Base-by-base conservation (phyloP, 2,329 filamentous ascomycete species). In the Claviceps quebecensis region DNA sequence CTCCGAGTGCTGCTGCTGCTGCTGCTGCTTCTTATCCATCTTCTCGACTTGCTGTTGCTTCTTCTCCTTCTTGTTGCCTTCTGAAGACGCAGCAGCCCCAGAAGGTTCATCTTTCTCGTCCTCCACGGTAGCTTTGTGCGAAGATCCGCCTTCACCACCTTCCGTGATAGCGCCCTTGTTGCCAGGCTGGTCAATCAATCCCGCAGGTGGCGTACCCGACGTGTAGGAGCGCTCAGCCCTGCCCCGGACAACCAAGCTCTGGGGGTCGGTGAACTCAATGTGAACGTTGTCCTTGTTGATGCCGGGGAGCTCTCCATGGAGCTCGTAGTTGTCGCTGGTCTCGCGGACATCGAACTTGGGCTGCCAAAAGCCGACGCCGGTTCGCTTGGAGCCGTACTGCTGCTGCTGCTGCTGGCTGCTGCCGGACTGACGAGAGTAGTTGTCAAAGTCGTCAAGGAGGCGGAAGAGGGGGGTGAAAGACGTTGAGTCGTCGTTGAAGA, bases 321-420 rank as follows among this genome's bases (percentile, higher is more conserved):
- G 78, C 67, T 88, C 80, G 63, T 86, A 89, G 52, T 70, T 64
- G 11, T 77, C 68, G 53, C 77, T 74, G 3, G 74, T 74, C 69
- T 89, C 85, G 63, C 76, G 80, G 54, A 87, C 74, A 57, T 88
- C 84, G 63, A 88, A 89, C 65, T 79, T 81, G 47, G 85, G 85
- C 46, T 76, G 74, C 74, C 86, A 87, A 60, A 50, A 47, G 41
- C 69, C 68, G 50, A 72, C 55, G 55, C 50, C 50, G 1, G 51
- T 14, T 49, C 54, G 54, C 19, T 22, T 37, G 23, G 52, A 47
- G 19, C 53, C 55, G 9, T 34, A 9, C 29, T 34, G 29, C 9
- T 34, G 29, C 26, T 19, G 19, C 19, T 29, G 26, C 44, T 56
- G 53, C 17, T 56, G 56, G n/a, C 1, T 41, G 2, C 11, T 17